Evolutionary conservation across 352 stramenopile species (phyloP).

Genomic region (Aphanomyces euteiches): DNA sequence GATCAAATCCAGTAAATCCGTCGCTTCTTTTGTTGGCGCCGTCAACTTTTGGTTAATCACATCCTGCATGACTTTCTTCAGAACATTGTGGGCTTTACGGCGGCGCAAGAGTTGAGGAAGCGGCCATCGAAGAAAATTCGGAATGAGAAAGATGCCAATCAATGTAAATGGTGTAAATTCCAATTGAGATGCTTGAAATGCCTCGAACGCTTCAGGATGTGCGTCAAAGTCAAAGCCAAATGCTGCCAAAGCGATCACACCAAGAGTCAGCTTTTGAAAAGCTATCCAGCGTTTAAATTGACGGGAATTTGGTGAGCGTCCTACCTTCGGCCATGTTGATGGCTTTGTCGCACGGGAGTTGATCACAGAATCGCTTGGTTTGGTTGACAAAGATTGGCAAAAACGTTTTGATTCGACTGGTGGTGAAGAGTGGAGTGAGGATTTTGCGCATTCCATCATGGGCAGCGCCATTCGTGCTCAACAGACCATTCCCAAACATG

Average conservation of each 20-base stretch:
- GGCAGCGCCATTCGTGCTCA: background rate
- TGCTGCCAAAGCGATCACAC: background rate
- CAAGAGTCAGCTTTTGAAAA: too few species aligned
- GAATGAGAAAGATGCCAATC: background rate
- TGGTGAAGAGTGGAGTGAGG: constrained; percentile 2
- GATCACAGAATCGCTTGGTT: background rate
- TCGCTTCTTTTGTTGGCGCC: background rate
- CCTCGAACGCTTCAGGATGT: background rate
- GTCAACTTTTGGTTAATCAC: background rate
- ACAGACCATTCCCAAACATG: background rate
- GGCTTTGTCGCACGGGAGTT: too few species aligned
- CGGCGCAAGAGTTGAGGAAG: background rate
- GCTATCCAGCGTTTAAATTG: too few species aligned
- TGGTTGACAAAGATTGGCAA: constrained; percentile 9
- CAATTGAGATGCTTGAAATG: background rate
- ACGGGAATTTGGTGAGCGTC: too few species aligned
- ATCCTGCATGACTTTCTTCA: background rate
- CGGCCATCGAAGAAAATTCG: background rate
- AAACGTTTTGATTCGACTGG: constrained; percentile 1
- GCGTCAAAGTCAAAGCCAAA: background rate
- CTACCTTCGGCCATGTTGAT: too few species aligned
- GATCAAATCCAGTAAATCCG: background rate
- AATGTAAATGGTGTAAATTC: background rate
- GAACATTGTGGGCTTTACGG: background rate
- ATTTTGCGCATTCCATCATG: background rate